phyloP scores from a whole-genome alignment of 768 basidiomycete genomes.

The Boletus edulis region DNA sequence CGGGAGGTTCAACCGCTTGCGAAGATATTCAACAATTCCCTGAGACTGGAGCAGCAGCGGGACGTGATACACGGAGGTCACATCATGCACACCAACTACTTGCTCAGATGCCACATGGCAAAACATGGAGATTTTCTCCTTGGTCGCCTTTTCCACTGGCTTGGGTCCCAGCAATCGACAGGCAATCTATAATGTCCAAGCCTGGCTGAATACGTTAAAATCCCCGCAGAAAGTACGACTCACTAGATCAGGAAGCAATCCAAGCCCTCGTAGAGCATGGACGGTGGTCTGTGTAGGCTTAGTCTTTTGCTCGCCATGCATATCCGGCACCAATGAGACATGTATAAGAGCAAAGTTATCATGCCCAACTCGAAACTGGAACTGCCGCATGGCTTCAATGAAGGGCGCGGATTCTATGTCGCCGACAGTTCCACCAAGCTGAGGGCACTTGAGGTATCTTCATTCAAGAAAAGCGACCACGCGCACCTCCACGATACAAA shows the following conservation, averaged over 20 bases:
- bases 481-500: conserved; percentile 95
- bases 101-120: conserved; percentile 90
- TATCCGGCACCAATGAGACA: conserved; percentile 96
- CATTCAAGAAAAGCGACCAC: not conserved
- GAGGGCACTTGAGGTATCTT: conserved; percentile 3
- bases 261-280: conserved; percentile 88
- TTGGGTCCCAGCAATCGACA: conserved; percentile 82
- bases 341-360: conserved; percentile 97
- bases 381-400: conserved; percentile 98
- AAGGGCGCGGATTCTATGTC: conserved; percentile 99
- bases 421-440: conserved; percentile 98
- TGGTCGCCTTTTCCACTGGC: conserved; percentile 80
- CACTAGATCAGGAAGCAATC: conserved; percentile 89
- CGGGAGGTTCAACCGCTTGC: conserved; percentile 74
- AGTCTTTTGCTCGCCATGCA: conserved; percentile 99
- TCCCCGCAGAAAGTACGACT: conserved; percentile 23
- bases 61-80: conserved; percentile 96
- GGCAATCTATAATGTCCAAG: conserved; percentile 63
- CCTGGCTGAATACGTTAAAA: not conserved
- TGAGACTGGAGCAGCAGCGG: conserved; percentile 90
- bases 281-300: conserved; percentile 98
- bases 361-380: conserved; percentile 96
- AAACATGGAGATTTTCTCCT: conserved; percentile 98
- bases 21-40: conserved; percentile 85
- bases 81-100: conserved; percentile 94